Percentiles rank a stretch among this genome's conserved stretches.
phyloP scores from a whole-genome alignment of 2,329 filamentous ascomycete genomes.

The Thielaviopsis musarum region DNA sequence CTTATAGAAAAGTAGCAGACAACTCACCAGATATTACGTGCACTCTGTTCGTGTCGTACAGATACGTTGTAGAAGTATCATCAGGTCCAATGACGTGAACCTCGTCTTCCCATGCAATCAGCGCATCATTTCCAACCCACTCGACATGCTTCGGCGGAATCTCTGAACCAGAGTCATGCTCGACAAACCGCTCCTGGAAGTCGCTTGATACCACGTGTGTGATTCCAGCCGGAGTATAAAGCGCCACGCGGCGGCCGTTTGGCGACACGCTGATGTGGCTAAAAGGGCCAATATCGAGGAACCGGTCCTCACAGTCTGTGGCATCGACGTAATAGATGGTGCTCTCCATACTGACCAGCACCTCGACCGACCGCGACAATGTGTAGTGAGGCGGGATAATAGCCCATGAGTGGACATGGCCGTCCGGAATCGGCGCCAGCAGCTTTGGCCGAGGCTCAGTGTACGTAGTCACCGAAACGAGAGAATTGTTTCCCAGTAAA shows the following conservation, averaged over 20 bases:
- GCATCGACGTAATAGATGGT: constrained; percentile 81
- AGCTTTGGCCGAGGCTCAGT: constrained; percentile 76
- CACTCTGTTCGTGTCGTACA: constrained; percentile 78
- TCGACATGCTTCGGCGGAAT: constrained; percentile 75
- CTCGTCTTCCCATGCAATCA: constrained; percentile 95
- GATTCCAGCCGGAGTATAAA: constrained; percentile 73
- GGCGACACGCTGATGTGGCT: constrained; percentile 81
- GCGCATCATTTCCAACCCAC: constrained; percentile 93
- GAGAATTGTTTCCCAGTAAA: constrained; percentile 69
- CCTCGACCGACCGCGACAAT: constrained; percentile 82
- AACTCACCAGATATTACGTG: constrained; percentile 69
- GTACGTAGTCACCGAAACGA: constrained; percentile 79
- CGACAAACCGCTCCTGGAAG: constrained; percentile 80
- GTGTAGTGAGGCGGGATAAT: constrained; percentile 78
- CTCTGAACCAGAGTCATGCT: constrained; percentile 76
- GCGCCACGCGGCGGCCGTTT: constrained; percentile 70
- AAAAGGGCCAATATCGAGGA: constrained; percentile 84
- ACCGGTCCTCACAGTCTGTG: constrained; percentile 76
- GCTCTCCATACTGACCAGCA: constrained; percentile 65
- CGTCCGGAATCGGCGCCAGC: constrained; percentile 60
- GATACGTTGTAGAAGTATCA: constrained; percentile 59
- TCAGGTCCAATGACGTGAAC: constrained; percentile 83
- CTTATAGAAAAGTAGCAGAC: background rate
- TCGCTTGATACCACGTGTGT: constrained; percentile 90
- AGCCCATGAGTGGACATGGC: constrained; percentile 72